Conservation (phyloP, 2,329 filamentous ascomycete species). For the Ceratocystis albifundus region DNA sequence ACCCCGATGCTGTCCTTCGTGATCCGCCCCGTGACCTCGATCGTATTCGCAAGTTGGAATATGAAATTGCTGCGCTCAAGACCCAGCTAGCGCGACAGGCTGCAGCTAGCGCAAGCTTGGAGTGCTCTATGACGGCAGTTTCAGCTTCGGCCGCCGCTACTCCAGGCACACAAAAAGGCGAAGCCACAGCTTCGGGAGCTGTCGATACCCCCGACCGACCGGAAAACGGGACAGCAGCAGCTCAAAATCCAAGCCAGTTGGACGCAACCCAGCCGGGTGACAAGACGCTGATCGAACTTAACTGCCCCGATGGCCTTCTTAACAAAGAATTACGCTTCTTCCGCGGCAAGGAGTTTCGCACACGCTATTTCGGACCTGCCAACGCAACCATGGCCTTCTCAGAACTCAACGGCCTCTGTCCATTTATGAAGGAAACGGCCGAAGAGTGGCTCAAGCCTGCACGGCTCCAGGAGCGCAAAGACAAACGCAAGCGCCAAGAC, state of each 20-base stretch:
- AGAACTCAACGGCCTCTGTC: slow-evolving; percentile 45
- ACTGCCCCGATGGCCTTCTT: slow-evolving; percentile 28
- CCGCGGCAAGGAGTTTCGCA: slow-evolving; percentile 48
- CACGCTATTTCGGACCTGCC: slow-evolving; percentile 48
- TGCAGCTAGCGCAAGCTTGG: slow-evolving; percentile 28
- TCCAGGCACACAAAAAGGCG: slow-evolving; percentile 35
- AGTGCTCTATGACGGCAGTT: slow-evolving; percentile 39
- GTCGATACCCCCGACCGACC: slow-evolving; percentile 1
- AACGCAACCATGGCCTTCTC: slow-evolving; percentile 50
- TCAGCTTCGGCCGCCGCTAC: slow-evolving; percentile 10
- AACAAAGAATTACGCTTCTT: slow-evolving; percentile 47
- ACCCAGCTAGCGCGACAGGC: slow-evolving; percentile 38
- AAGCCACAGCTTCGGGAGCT: slow-evolving; percentile 30
- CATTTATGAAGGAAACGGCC: slow-evolving; percentile 52
- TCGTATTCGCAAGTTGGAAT: slow-evolving; percentile 47
- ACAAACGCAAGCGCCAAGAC: slow-evolving; percentile 42
- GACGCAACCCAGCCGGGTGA: slow-evolving; percentile 27
- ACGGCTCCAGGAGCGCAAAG: slow-evolving; percentile 44
- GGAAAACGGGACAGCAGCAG: slow-evolving; percentile 9
- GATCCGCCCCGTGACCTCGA: slow-evolving; percentile 42
- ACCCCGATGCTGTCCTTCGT: slow-evolving; percentile 30
- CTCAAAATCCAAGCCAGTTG: slow-evolving; percentile 24
- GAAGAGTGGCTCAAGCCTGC: slow-evolving; percentile 50
- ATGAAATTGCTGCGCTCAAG: slow-evolving; percentile 48
- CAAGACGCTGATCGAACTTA: slow-evolving; percentile 34